Conservation (phyloP, 768 basidiomycete genomes). For the Dendrothele bispora region DNA sequence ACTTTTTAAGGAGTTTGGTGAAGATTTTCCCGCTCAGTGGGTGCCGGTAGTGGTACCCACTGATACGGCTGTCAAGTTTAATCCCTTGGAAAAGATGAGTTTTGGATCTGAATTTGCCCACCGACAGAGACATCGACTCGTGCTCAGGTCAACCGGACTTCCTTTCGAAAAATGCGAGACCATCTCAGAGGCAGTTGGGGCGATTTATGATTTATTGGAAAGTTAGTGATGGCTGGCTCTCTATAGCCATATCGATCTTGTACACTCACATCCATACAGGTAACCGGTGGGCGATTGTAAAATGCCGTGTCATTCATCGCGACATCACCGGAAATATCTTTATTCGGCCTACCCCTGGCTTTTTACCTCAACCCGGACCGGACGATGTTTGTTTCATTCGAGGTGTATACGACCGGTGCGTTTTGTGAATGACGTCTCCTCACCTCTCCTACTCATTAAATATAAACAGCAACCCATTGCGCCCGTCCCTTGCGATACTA, state of each 20-base stretch:
- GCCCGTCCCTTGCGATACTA: not conserved
- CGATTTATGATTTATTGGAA: not conserved
- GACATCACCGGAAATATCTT: no score
- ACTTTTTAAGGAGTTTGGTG: not conserved
- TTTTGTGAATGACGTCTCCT: not conserved
- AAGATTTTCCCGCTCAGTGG: not conserved
- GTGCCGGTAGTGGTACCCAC: not conserved
- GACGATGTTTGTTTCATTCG: not conserved
- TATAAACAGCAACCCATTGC: not conserved
- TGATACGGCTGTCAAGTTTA: not conserved
- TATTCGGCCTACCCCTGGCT: no score
- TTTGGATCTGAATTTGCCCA: not conserved
- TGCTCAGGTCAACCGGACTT: not conserved
- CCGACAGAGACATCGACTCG: not conserved
- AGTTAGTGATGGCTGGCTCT: no score
- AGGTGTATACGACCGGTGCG: not conserved
- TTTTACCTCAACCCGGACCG: not conserved
- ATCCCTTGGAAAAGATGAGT: not conserved
- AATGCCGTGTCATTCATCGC: no score
- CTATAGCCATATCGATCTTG: not conserved
- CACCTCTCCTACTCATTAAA: not conserved
- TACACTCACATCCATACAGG: not conserved
- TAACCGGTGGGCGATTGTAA: no score
- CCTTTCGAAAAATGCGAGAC: not conserved
- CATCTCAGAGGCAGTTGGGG: not conserved